Percentiles rank a stretch among this genome's conserved stretches.
Conservation (phyloP, 2,329 filamentous ascomycete genomes). For the Colletotrichum sansevieriae region DNA sequence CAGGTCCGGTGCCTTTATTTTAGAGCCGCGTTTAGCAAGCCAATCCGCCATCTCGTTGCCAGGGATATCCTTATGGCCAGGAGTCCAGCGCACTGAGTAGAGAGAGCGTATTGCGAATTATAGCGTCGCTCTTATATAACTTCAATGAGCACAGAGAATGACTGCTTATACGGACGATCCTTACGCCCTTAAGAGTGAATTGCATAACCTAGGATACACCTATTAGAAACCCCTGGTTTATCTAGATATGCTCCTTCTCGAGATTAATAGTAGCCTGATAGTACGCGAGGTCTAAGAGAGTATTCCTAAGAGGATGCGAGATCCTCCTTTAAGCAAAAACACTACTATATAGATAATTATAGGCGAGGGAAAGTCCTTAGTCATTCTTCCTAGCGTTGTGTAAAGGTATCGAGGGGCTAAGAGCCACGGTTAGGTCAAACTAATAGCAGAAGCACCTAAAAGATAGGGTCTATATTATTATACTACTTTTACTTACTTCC, state of each 20-base stretch:
- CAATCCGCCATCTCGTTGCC: too few species aligned
- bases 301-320: constrained; percentile 70
- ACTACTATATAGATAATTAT: constrained; percentile 76
- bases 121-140: constrained; percentile 53
- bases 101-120: constrained; percentile 54
- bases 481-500: too few species aligned
- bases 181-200: constrained; percentile 47
- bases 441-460: too few species aligned
- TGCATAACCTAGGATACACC: constrained; percentile 62
- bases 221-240: constrained; percentile 65
- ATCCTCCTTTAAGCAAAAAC: constrained; percentile 56
- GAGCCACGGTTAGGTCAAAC: too few species aligned
- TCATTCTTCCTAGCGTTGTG: constrained; percentile 77
- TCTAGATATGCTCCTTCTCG: constrained; percentile 74
- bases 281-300: constrained; percentile 71
- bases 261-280: constrained; percentile 72
- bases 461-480: too few species aligned
- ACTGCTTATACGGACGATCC: constrained; percentile 34
- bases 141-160: constrained; percentile 60
- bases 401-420: too few species aligned
- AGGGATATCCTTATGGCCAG: too few species aligned
- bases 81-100: too few species aligned
- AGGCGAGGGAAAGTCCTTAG: constrained; percentile 78
- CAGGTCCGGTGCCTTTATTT: too few species aligned
- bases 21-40: too few species aligned